phyloP scores from a whole-genome alignment of 768 basidiomycete genomes.

The Psilocybe cubensis region DNA sequence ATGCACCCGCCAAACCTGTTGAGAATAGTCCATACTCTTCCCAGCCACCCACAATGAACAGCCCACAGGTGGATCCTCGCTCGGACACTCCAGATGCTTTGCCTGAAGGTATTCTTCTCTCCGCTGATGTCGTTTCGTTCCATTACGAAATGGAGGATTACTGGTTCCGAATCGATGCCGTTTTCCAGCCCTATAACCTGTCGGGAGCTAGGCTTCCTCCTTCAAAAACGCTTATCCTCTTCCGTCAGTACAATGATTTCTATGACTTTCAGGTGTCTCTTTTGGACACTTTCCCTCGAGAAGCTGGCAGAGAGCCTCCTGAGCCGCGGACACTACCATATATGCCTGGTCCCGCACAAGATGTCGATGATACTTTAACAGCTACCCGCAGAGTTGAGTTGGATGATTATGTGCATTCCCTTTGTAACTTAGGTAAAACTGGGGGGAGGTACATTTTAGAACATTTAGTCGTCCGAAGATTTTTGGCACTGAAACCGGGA shows the following conservation, averaged over 20 bases:
- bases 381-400: constrained; percentile 80
- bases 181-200: constrained; percentile 81
- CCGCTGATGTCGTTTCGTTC: constrained; percentile 93
- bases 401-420: constrained; percentile 82
- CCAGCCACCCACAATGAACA: constrained; percentile 22
- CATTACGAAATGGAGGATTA: constrained; percentile 96
- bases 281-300: constrained; percentile 84
- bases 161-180: constrained; percentile 94
- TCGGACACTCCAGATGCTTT: constrained; percentile 52
- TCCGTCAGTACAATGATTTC: constrained; percentile 97
- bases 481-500: constrained; percentile 84
- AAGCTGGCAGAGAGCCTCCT: constrained; percentile 80
- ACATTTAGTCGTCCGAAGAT: constrained; percentile 77
- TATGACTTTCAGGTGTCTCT: constrained; percentile 95
- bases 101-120: constrained; percentile 82
- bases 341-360: constrained; percentile 93
- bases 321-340: constrained; percentile 84
- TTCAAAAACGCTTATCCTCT: constrained; percentile 82
- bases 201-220: constrained; percentile 61
- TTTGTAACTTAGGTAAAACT: constrained; percentile 70
- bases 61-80: constrained; percentile 35
- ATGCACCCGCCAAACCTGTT: constrained; percentile 49
- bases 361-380: constrained; percentile 85
- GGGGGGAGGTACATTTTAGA: constrained; percentile 83
- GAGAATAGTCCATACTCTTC: constrained; percentile 44